Percentiles rank a stretch among this genome's conserved stretches.
Conservation (phyloP, 116 monocot species). For the Trichopus zeylanicus region DNA sequence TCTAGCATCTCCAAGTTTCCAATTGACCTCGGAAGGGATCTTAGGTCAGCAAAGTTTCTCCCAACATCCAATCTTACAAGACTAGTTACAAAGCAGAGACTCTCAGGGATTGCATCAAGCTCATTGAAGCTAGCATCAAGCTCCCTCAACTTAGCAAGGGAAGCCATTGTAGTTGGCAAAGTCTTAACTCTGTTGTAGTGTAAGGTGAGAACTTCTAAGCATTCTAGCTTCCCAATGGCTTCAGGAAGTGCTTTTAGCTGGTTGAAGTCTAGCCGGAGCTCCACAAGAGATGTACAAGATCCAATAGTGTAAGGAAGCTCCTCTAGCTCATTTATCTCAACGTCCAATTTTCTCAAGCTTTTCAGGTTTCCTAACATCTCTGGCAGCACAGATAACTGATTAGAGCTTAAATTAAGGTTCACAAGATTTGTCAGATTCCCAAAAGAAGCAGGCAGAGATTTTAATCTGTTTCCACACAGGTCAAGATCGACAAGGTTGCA, state of each 20-base stretch:
- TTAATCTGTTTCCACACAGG: slow-evolving; percentile 52
- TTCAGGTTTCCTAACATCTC: slow-evolving; percentile 70
- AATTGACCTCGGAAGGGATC: slow-evolving; percentile 60
- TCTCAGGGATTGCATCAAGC: slow-evolving; percentile 73
- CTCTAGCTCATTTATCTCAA: slow-evolving; percentile 48
- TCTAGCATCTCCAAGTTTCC: slow-evolving; percentile 34
- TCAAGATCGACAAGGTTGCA: slow-evolving; percentile 63
- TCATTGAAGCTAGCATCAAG: slow-evolving; percentile 90
- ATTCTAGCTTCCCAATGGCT: slow-evolving; percentile 46
- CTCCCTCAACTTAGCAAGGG: slow-evolving; percentile 58
- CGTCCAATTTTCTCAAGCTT: slow-evolving; percentile 50
- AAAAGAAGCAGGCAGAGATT: slow-evolving; percentile 55
- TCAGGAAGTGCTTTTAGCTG: slow-evolving; percentile 45
- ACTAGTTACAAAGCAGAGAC: slow-evolving; percentile 64
- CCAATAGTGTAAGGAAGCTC: slow-evolving; percentile 58
- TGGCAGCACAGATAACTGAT: slow-evolving; percentile 57
- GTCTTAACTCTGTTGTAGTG: slow-evolving; percentile 67
- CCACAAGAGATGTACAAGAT: slow-evolving; percentile 30
- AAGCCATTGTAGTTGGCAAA: slow-evolving; percentile 77
- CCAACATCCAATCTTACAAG: slow-evolving; percentile 68
- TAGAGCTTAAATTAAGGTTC: slow-evolving; percentile 75
- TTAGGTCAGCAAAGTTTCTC: slow-evolving; percentile 86
- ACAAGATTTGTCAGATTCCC: slow-evolving; percentile 55
- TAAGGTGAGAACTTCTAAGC: slow-evolving; percentile 38
- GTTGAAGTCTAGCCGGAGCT: slow-evolving; percentile 48